These are phyloP conservation scores for Croton setiger DNA, from an alignment of 441 rosid species.

Conservation along the genomic window DNA sequence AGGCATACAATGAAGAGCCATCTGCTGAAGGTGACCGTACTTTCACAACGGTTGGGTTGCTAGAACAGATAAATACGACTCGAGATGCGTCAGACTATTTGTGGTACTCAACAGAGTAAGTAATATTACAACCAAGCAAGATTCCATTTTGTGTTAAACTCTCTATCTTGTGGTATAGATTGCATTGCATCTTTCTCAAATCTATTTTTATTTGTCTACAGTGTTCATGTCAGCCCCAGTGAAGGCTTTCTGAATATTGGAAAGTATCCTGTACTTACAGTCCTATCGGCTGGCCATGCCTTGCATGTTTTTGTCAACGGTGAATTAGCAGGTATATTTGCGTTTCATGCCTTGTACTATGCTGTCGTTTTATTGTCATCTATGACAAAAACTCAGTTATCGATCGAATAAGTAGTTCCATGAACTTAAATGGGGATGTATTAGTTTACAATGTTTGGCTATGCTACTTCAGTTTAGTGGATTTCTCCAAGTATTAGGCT, in stretches of 20 bases:
- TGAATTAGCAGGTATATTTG: constrained; percentile 58
- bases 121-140: constrained; percentile 18
- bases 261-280: constrained; percentile 62
- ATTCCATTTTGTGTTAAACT: background rate
- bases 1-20: constrained; percentile 76
- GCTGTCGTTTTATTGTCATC: background rate
- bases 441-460: background rate
- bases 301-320: constrained; percentile 89
- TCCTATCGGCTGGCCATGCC: constrained; percentile 95
- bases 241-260: constrained; percentile 77
- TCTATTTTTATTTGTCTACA: constrained; percentile 27
- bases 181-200: constrained; percentile 1
- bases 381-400: background rate
- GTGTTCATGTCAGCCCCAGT: constrained; percentile 49
- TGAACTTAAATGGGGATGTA: background rate
- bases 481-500: background rate
- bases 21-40: constrained; percentile 55
- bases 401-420: background rate
- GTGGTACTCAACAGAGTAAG: constrained; percentile 99
- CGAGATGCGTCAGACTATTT: constrained; percentile 83
- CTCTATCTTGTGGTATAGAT: constrained; percentile 5
- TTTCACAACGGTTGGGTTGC: constrained; percentile 70
- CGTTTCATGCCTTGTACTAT: constrained; percentile 12
- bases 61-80: constrained; percentile 93
- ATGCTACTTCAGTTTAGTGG: background rate